Evolutionary conservation across 805 yeast genomes (phyloP), one percentile per base, ranked within the genome.

Genomic region (Metschnikowia similis): DNA sequence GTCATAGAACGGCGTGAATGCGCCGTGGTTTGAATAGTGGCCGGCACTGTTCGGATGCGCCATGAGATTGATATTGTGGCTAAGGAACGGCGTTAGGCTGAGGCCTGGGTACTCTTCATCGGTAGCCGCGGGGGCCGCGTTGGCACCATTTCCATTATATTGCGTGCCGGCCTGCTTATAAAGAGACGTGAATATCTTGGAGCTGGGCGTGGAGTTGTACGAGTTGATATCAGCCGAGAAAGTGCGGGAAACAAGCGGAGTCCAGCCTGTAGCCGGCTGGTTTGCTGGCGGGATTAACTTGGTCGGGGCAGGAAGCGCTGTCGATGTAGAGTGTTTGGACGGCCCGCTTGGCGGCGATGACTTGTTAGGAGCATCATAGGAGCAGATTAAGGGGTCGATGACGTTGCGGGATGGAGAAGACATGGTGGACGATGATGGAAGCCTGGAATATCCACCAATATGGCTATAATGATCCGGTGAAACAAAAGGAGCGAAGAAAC

Each of bases 1-100:
- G 48, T 72, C 76, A 53, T 70, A 72, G 51, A 67, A 70, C 3
- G 77, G 77, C n/a, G 77, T 73, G 50, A 71, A 63, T 43, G 39
- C 48, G 14, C 55, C 50, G 43, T 62, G 65, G 41, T 57, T 61
- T 41, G 66, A 53, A 28, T 49, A 41, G 48, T 50, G 46, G 36
- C 53, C 50, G 38, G 55, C 56, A 49, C 58, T 60, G 45, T 56
- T 51, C 48, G 61, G 58, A 48, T 59, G 51, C 47, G 59, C 60
- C 43, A 61, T 48, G 39, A 66, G 55, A 45, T 66, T 67, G 49
- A 62, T 48, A 47, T 57, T 63, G 48, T 72, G 75, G 41, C 71
- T 68, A 43, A 71, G 59, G 45, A 72, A 73, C 4, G 77, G 77
- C 10, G 77, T 73, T 46, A 73, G 61, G 53, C 69, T 71, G 43